Base-by-base conservation (phyloP, 306 rosid species). In the Cucumis hystrix region DNA sequence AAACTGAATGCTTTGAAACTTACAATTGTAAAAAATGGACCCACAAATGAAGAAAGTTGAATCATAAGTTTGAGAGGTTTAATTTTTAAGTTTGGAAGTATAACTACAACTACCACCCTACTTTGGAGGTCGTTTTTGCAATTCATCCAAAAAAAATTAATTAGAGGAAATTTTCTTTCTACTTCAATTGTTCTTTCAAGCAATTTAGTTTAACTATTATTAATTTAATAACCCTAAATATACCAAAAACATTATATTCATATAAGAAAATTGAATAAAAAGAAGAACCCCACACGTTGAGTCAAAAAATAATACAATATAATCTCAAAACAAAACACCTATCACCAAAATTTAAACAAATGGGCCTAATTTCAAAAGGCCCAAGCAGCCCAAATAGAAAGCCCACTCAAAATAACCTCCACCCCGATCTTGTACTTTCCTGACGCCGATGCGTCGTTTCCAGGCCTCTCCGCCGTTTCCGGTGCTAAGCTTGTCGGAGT, bases 401-500 rank as follows among this genome's bases (percentile, higher is more conserved):
- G 17, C 6, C 86, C 84, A 40, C 87, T 30, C 70, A 91, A 51
- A 60, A 87, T 8, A 55, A 78, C 62, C 67, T 47, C 75, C 40
- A 41, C 25, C 60, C 82, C 70, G 55, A 82, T 83, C 70, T 78
- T 79, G 45, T 74, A 33, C 67, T 18, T 79, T 2, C 88, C 67
- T 37, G 89, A 80, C 47, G 91, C 86, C 76, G 96, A 88, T 10
- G 85, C 87, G 43, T 90, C 97, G 2, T 74, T 81, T 2, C 51
- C 85, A 5, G 88, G 88, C 55, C 84, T 85, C 74, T 45, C 84
- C 4, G 91, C 86, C 23, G 83, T 64, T 6, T 83, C 98, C 37
- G 98, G 89, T 1, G 97, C 82, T 10, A 84, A 74, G 74, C 83
- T 85, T 0, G 81, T 84, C 65, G 96, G 89, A 9, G 96, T 80